phyloP scores from a whole-genome alignment of 257 asterid genomes.

The Solanum virginianum region DNA sequence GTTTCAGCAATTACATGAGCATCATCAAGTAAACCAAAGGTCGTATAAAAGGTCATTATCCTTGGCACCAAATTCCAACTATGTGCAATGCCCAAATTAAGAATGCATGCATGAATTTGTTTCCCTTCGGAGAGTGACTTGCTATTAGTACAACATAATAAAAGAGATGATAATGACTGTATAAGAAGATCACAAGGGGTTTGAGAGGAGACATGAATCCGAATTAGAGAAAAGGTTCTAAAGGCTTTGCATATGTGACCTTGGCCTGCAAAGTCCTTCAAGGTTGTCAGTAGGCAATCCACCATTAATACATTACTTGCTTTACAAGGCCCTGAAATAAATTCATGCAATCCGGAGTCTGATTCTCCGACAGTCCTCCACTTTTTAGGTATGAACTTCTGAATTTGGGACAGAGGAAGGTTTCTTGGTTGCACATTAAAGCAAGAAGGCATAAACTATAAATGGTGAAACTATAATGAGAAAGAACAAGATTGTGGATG shows the following conservation, averaged over 20 bases:
- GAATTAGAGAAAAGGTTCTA: conserved; percentile 35
- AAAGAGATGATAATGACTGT: conserved; percentile 47
- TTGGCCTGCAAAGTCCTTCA: conserved; percentile 43
- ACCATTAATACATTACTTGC: conserved; percentile 29
- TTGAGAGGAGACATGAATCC: conserved; percentile 27
- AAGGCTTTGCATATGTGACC: conserved; percentile 61
- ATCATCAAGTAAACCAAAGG: conserved; percentile 31
- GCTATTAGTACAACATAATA: conserved; percentile 39
- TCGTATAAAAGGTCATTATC: conserved; percentile 38
- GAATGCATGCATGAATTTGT: conserved; percentile 61
- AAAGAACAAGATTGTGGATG: conserved; percentile 3
- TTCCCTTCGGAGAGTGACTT: conserved; percentile 47
- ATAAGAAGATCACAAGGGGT: conserved; percentile 24
- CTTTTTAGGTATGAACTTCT: conserved; percentile 39
- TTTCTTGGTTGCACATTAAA: conserved; percentile 23
- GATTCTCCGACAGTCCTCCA: conserved; percentile 29
- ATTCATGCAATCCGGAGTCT: background rate
- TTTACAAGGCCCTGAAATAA: conserved; percentile 4
- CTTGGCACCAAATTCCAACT: conserved; percentile 44
- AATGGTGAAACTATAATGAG: conserved; percentile 5
- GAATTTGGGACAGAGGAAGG: conserved; percentile 27
- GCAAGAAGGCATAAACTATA: conserved; percentile 28
- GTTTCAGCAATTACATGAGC: conserved; percentile 34
- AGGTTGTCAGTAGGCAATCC: conserved; percentile 35
- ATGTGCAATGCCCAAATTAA: conserved; percentile 46